Percentiles rank a stretch among this genome's conserved stretches.
Evolutionary conservation across 2,329 filamentous ascomycete species (phyloP).

Genomic region (Trichophyton schoenleinii): DNA sequence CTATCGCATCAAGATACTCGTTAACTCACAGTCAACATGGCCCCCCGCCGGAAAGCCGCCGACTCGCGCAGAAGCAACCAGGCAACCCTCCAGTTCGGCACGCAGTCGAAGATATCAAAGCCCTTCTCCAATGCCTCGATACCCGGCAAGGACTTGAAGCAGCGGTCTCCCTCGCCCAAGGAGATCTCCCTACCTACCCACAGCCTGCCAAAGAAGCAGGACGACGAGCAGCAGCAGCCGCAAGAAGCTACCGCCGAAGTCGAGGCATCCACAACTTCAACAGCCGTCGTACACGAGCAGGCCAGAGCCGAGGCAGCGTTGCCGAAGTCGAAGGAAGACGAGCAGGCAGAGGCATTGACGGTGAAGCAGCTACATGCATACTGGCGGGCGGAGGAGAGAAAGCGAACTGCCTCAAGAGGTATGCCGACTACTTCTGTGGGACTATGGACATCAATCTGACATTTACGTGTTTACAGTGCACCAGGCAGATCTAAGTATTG

Average conservation of each 20-base stretch:
- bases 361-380: constrained; percentile 61
- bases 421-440: background rate
- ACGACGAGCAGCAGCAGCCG: background rate
- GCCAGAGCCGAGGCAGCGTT: constrained; percentile 33
- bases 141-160: constrained; percentile 1
- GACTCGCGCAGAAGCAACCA: constrained; percentile 33
- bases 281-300: constrained; percentile 34
- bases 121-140: constrained; percentile 20
- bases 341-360: constrained; percentile 49
- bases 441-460: background rate
- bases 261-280: constrained; percentile 21
- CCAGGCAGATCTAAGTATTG: constrained; percentile 55
- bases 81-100: constrained; percentile 51
- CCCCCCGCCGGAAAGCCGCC: constrained; percentile 27
- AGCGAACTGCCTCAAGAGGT: constrained; percentile 51
- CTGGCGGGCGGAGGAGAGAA: constrained; percentile 60
- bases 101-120: constrained; percentile 48
- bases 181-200: background rate
- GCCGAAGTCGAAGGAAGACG: constrained; percentile 25
- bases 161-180: constrained; percentile 1
- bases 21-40: constrained; percentile 22
- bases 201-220: constrained; percentile 6
- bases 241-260: constrained; percentile 4
- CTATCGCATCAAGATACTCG: background rate
- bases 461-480: constrained; percentile 44